These are phyloP conservation scores for Claviceps humidiphila DNA, from an alignment of 2,329 filamentous ascomycete genomes.

Conservation along the genomic window DNA sequence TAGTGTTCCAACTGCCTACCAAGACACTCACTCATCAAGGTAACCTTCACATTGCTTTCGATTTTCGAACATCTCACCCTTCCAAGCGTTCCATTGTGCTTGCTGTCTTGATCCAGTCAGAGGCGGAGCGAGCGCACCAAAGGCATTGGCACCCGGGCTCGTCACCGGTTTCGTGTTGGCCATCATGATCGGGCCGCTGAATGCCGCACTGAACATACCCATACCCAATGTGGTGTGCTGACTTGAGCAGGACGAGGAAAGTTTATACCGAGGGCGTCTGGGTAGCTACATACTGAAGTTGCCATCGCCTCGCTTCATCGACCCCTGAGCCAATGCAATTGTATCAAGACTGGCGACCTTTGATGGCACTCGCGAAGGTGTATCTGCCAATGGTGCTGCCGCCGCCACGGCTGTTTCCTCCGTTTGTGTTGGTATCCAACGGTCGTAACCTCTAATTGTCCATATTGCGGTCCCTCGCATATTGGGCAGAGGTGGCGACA, in stretches of 20 bases:
- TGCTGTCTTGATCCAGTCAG: too few relatives aligned
- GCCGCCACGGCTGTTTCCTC: not conserved
- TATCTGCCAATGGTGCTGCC: not conserved
- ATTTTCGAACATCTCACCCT: too few relatives aligned
- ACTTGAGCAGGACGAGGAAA: slow-evolving; percentile 15
- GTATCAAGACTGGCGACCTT: slow-evolving; percentile 23
- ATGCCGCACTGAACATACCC: slow-evolving; percentile 21
- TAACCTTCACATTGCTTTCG: too few relatives aligned
- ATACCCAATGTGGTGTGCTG: slow-evolving; percentile 11
- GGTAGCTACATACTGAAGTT: slow-evolving; percentile 15
- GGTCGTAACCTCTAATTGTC: slow-evolving; percentile 38
- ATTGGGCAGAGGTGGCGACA: too few relatives aligned
- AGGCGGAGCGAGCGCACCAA: slow-evolving; percentile 50
- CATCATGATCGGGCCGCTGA: slow-evolving; percentile 23
- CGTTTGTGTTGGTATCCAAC: slow-evolving; percentile 20
- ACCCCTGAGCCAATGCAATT: slow-evolving; percentile 19
- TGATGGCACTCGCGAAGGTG: slow-evolving; percentile 9
- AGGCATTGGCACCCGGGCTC: slow-evolving; percentile 48
- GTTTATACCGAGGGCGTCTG: slow-evolving; percentile 16
- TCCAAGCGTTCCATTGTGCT: too few relatives aligned
- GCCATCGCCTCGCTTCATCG: slow-evolving; percentile 19
- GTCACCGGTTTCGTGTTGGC: slow-evolving; percentile 34
- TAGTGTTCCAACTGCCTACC: not conserved
- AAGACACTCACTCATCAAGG: not conserved
- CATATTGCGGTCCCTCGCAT: too few relatives aligned